Evolutionary conservation across 1,139 yeast species (phyloP).

Genomic region (Magnusiomyces starmeri): DNA sequence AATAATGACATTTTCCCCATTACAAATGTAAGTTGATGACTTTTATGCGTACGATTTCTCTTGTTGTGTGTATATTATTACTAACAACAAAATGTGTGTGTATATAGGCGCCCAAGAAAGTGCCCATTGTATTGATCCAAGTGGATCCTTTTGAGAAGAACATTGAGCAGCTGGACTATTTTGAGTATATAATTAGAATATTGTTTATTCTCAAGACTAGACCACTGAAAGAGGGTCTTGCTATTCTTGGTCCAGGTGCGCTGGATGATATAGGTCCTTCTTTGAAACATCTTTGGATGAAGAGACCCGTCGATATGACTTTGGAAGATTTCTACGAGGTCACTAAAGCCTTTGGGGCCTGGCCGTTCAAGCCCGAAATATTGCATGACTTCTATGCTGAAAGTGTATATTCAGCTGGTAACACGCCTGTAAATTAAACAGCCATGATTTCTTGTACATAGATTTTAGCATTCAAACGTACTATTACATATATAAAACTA

Average conservation of each 20-base stretch:
- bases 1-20: not conserved
- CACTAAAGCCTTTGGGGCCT: slow-evolving; percentile 47
- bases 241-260: slow-evolving; percentile 76
- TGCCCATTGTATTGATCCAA: slow-evolving; percentile 23
- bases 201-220: slow-evolving; percentile 49
- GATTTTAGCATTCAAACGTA: no score
- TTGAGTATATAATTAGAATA: slow-evolving; percentile 63
- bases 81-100: no score
- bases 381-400: slow-evolving; percentile 38
- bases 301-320: slow-evolving; percentile 44
- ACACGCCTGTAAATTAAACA: no score
- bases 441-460: no score
- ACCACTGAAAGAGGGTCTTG: slow-evolving; percentile 44
- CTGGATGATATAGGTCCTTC: slow-evolving; percentile 44
- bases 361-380: slow-evolving; percentile 84
- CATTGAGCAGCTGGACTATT: slow-evolving; percentile 41
- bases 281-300: slow-evolving; percentile 39
- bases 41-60: not conserved
- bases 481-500: no score
- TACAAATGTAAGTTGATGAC: not conserved
- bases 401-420: slow-evolving; percentile 9
- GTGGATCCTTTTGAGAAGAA: slow-evolving; percentile 26
- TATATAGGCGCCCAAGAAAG: slow-evolving; percentile 5
- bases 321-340: slow-evolving; percentile 48
- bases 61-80: no score